Conservation (phyloP, 257 asterid genomes). For the Gentiana dahurica region DNA sequence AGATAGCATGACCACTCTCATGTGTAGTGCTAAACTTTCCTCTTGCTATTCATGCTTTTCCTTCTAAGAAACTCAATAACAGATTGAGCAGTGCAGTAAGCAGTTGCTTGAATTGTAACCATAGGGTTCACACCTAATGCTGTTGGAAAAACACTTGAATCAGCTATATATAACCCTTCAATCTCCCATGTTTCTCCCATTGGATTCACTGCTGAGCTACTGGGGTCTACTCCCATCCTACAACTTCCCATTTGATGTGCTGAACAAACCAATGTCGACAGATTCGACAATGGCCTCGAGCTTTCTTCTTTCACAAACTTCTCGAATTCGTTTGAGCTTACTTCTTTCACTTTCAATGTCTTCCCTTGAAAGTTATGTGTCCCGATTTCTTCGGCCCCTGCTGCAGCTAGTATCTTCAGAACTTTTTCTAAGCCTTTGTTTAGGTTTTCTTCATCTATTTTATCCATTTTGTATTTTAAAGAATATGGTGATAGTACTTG, state of each 20-base stretch:
- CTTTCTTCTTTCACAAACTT: conserved; percentile 54
- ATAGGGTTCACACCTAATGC: conserved; percentile 92
- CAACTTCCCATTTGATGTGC: conserved; percentile 99
- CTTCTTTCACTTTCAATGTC: conserved; percentile 43
- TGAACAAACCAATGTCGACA: conserved; percentile 47
- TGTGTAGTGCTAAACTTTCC: too few relatives aligned
- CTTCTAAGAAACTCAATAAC: conserved; percentile 37
- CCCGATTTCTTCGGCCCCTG: conserved; percentile 89
- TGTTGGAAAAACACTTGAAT: conserved; percentile 79
- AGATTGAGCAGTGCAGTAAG: conserved; percentile 72
- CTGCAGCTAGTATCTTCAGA: conserved; percentile 53
- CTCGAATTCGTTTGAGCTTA: conserved; percentile 35
- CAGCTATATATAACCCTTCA: conserved; percentile 60
- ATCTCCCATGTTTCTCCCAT: conserved; percentile 79
- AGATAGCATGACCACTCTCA: too few relatives aligned
- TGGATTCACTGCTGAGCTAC: conserved; percentile 40
- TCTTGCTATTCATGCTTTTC: conserved; percentile 1
- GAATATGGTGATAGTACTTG: conserved; percentile 20
- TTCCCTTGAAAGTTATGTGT: conserved; percentile 48
- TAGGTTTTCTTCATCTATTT: conserved; percentile 33
- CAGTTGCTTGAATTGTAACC: conserved; percentile 76
- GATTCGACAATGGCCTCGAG: conserved; percentile 28
- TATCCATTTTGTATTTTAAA: conserved; percentile 37
- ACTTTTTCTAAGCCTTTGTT: conserved; percentile 49
- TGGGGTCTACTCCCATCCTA: conserved; percentile 66